Evolutionary conservation across 768 basidiomycete genomes (phyloP), one percentile per base, ranked within the genome.

Genomic region (Xanthoconium purpureum): DNA sequence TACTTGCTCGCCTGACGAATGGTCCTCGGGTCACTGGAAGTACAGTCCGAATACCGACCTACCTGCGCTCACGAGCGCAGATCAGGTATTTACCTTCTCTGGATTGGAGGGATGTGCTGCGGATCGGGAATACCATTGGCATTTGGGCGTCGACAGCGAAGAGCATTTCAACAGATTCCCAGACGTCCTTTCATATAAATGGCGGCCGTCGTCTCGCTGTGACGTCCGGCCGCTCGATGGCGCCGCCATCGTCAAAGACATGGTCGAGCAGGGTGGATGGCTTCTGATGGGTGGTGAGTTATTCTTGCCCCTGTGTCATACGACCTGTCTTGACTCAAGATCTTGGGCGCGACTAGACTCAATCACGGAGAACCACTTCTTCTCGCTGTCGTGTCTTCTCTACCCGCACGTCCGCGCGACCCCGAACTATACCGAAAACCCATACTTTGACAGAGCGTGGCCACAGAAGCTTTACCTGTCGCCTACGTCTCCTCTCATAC

Each of bases 221-320:
- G 63, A 74, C 2, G 62, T 81, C 33, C 70, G 71, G 12, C 73
- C 74, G 13, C 70, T 83, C 54, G 64, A 76, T 51, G 65, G 71
- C 15, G 75, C 73, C 38, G 70, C 69, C 11, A 70, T 88, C 46
- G 74, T 88, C 42, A 74, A 70, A 54, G 78, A 85, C 58, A 69
- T 88, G 64, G 84, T 86, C 14, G 80, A 86, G 63, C 74, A 81
- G n/a, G 87, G 86, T 13, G 87, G 87, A 3, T 88, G 87, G 87
- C 72, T 87, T 15, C 61, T 88, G 8, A 66, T 88, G 8, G 87
- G 87, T 30, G 84, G 84, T 84, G 64, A 55, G 78, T 63, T 53
- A 4, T 29, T n/a, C 37, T 15, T 30, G 32, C 39, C 14, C 24
- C 24, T 24, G 8, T 29, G 18, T 32, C 5, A 29, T 32, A 30